These are phyloP conservation scores for Noccaea bulbosa DNA, from an alignment of 345 rosid species.

Conservation along the genomic window DNA sequence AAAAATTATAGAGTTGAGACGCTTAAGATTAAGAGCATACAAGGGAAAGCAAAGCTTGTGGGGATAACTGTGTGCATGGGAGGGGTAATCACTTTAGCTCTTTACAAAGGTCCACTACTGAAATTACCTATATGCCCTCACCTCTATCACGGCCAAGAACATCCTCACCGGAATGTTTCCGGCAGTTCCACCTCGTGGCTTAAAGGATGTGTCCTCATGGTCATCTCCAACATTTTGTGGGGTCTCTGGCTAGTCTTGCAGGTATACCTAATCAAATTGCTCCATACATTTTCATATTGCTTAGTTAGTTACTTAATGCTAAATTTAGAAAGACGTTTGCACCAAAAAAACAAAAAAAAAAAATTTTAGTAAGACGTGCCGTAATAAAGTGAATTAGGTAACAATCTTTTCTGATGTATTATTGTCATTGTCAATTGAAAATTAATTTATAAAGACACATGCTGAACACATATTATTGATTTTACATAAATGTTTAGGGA, in stretches of 20 bases:
- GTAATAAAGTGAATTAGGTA: background rate
- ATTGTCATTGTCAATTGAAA: background rate
- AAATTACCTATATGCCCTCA: conserved; percentile 50
- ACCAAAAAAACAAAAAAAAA: too few species aligned
- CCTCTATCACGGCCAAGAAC: conserved; percentile 37
- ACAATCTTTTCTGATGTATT: background rate
- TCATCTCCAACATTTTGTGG: conserved; percentile 66
- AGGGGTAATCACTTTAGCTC: conserved; percentile 69
- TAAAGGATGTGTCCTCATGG: conserved; percentile 85
- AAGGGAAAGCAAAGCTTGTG: conserved; percentile 70
- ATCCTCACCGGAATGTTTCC: conserved; percentile 36
- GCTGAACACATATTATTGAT: too few species aligned
- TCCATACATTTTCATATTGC: background rate
- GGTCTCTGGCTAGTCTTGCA: conserved; percentile 90
- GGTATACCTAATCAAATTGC: conserved; percentile 47
- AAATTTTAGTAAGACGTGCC: background rate
- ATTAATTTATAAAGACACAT: too few species aligned
- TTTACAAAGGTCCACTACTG: conserved; percentile 76
- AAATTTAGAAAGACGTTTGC: background rate
- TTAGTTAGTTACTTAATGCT: background rate
- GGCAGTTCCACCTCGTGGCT: conserved; percentile 64
- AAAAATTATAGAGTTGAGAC: conserved; percentile 61
- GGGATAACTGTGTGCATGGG: conserved; percentile 70
- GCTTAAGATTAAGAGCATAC: conserved; percentile 54
- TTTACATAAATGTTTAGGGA: too few species aligned